A percentile compares a stretch with the other conserved stretches of the same genome.
phyloP scores from a whole-genome alignment of 192 early-diverging fungal species.

The Funneliformis mosseae region DNA sequence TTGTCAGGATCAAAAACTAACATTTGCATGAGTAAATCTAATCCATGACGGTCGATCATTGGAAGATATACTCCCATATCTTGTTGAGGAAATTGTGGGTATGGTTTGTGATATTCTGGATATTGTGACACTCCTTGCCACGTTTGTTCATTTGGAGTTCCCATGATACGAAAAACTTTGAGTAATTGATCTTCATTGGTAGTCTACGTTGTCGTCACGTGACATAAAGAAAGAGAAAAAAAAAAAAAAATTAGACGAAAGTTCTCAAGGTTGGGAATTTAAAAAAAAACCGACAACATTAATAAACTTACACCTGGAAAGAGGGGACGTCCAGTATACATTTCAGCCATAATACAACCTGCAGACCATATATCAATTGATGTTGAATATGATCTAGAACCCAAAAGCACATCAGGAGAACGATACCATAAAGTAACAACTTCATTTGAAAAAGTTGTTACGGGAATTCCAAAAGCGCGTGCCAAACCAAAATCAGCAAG shows the following conservation, averaged over 20 bases:
- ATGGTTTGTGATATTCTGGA: conserved; percentile 72
- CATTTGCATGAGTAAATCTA: conserved; percentile 74
- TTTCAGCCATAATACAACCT: conserved; percentile 98
- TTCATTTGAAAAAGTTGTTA: conserved; percentile 96
- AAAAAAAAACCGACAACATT: too few relatives aligned
- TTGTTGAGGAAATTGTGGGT: conserved; percentile 64
- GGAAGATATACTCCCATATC: conserved; percentile 67
- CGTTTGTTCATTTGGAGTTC: conserved; percentile 74
- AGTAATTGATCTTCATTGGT: conserved; percentile 81
- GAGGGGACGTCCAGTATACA: conserved; percentile 77
- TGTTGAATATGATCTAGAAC: conserved; percentile 91
- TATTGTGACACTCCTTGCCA: conserved; percentile 75
- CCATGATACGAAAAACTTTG: conserved; percentile 80
- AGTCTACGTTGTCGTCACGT: conserved; percentile 32
- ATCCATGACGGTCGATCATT: conserved; percentile 73
- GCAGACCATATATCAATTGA: conserved; percentile 98
- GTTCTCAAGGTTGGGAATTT: too few relatives aligned
- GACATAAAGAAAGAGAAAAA: neutral
- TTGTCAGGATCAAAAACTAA: conserved; percentile 73
- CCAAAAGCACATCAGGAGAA: conserved; percentile 93
- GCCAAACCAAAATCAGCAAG: conserved; percentile 86
- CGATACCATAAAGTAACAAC: conserved; percentile 99
- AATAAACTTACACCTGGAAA: conserved; percentile 64
- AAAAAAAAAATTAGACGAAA: too few relatives aligned
- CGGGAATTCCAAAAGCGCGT: conserved; percentile 81